A percentile compares a stretch with the other conserved stretches of the same genome.
Conservation (phyloP, 768 basidiomycete species). For the Russula abietina region DNA sequence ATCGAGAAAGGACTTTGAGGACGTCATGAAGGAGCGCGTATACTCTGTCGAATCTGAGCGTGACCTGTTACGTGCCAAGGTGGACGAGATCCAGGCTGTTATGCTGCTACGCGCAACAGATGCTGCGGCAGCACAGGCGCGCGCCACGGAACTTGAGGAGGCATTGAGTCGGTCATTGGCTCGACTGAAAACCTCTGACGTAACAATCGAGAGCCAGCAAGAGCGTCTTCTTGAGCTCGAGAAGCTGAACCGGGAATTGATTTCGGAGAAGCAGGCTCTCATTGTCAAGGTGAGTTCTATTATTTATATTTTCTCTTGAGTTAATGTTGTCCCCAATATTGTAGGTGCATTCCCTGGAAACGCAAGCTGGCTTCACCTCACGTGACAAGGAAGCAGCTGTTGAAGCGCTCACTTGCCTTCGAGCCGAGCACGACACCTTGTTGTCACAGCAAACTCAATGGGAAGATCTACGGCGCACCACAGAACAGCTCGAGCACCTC, state of each 20-base stretch:
- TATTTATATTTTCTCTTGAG: constrained; percentile 13
- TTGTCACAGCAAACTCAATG: constrained; percentile 63
- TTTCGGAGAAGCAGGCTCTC: constrained; percentile 50
- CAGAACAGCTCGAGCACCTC: constrained; percentile 68
- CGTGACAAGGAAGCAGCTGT: constrained; percentile 58
- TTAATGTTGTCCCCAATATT: constrained; percentile 4
- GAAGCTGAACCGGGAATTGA: constrained; percentile 48
- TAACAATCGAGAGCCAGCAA: constrained; percentile 52
- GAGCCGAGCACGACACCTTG: constrained; percentile 55
- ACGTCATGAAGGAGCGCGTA: constrained; percentile 59
- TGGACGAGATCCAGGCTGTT: constrained; percentile 48
- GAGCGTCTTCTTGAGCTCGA: constrained; percentile 60
- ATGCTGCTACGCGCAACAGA: constrained; percentile 43
- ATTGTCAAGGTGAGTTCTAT: constrained; percentile 49
- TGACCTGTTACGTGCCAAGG: constrained; percentile 49
- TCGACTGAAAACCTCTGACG: constrained; percentile 67
- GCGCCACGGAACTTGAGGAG: constrained; percentile 60
- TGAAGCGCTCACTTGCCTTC: constrained; percentile 47
- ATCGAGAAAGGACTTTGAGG: constrained; percentile 60
- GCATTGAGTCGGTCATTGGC: constrained; percentile 68
- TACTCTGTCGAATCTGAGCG: constrained; percentile 56
- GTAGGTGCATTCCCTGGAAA: constrained; percentile 57
- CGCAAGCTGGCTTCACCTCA: constrained; percentile 48
- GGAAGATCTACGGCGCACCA: constrained; percentile 65
- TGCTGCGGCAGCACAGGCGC: constrained; percentile 41